A percentile compares a stretch with the other conserved stretches of the same genome.
Conservation (phyloP, 768 basidiomycete species). For the Leccinum fibrillosum region DNA sequence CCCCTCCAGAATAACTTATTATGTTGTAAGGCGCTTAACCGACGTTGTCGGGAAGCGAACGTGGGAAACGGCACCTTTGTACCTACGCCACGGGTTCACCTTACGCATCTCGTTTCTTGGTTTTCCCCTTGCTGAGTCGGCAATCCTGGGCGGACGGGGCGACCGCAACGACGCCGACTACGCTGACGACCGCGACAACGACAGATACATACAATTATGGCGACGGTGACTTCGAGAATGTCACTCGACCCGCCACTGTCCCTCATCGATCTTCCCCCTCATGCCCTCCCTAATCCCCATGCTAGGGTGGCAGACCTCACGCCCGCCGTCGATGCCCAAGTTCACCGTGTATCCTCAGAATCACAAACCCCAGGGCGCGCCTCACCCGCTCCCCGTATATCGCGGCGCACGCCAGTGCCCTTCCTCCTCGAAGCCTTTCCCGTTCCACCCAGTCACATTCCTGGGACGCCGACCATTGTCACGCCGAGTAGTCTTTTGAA, state of each 20-base stretch:
- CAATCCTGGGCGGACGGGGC: conserved; percentile 8
- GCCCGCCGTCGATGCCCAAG: conserved; percentile 4
- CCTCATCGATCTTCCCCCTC: conserved; percentile 13
- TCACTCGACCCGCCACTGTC: conserved; percentile 13
- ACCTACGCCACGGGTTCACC: conserved; percentile 8
- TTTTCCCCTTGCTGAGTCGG: conserved; percentile 20
- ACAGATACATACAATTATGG: conserved; percentile 10
- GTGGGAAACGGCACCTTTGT: conserved; percentile 23
- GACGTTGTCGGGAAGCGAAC: conserved; percentile 17
- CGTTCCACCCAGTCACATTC: conserved; percentile 33
- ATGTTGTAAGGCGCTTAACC: conserved; percentile 14
- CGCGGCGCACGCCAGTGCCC: conserved; percentile 33
- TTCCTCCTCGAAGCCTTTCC: conserved; percentile 38
- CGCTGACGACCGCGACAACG: conserved; percentile 3
- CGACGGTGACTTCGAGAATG: conserved; percentile 14
- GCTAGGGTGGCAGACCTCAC: conserved; percentile 9
- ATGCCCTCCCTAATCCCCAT: conserved; percentile 15
- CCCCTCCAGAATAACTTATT: not conserved
- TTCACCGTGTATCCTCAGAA: conserved; percentile 27
- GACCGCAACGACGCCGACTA: conserved; percentile 15
- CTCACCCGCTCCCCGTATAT: conserved; percentile 23
- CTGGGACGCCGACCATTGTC: conserved; percentile 19
- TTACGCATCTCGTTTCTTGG: conserved; percentile 12
- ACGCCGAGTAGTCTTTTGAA: conserved; percentile 3
- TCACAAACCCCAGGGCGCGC: conserved; percentile 23